Conservation (phyloP, 352 stramenopile species). For the Phytophthora meadii region DNA sequence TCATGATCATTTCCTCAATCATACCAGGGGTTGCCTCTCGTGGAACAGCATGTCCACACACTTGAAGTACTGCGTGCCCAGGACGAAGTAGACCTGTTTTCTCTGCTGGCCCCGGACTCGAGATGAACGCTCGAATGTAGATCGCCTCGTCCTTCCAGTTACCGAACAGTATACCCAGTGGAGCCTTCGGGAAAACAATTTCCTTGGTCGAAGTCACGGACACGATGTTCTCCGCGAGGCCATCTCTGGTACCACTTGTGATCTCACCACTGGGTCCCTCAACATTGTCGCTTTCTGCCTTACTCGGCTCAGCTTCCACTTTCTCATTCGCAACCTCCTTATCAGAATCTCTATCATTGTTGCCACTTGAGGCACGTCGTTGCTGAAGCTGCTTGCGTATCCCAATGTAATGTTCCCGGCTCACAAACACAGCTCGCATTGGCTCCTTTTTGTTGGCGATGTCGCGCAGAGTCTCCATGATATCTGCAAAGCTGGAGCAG, state of each 20-base stretch:
- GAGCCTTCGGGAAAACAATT: conserved; percentile 68
- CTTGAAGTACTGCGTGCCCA: conserved; percentile 77
- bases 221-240: conserved; percentile 21
- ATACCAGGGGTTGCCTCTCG: conserved; percentile 55
- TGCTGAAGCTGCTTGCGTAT: conserved; percentile 38
- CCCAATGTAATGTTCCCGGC: conserved; percentile 57
- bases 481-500: conserved; percentile 56
- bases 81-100: conserved; percentile 64
- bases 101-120: conserved; percentile 73
- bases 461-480: conserved; percentile 65
- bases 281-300: conserved; percentile 16
- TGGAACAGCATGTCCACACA: conserved; percentile 74
- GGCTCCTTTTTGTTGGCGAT: conserved; percentile 59
- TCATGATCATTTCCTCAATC: conserved; percentile 78
- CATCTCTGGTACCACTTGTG: not conserved
- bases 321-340: conserved; percentile 1
- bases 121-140: conserved; percentile 85
- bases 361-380: conserved; percentile 11
- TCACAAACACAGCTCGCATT: conserved; percentile 67
- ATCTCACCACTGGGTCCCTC: conserved; percentile 16
- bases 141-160: conserved; percentile 83
- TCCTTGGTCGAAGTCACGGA: conserved; percentile 44
- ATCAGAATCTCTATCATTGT: conserved; percentile 8
- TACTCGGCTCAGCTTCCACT: not conserved
- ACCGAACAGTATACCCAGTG: conserved; percentile 83